Evolutionary conservation across 164 flowering plant species (phyloP).

Genomic region (Annona cherimola): DNA sequence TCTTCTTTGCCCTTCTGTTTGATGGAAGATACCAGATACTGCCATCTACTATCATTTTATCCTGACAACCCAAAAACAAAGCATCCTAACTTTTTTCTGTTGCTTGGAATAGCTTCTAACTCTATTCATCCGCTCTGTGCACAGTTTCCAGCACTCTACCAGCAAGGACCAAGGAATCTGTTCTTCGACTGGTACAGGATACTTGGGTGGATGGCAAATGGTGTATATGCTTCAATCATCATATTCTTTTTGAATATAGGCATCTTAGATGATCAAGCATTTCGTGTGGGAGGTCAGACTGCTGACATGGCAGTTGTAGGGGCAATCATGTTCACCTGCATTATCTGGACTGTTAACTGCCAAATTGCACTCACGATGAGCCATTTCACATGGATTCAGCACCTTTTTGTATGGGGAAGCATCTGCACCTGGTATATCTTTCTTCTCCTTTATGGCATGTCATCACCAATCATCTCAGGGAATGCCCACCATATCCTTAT

Average conservation of each 20-base stretch:
- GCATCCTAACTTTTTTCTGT: neutral
- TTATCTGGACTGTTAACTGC: slow-evolving; percentile 83
- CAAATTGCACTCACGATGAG: slow-evolving; percentile 93
- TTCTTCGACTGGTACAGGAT: slow-evolving; percentile 89
- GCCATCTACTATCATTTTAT: neutral
- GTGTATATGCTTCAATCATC: slow-evolving; percentile 63
- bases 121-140: neutral
- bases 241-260: slow-evolving; percentile 63
- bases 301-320: slow-evolving; percentile 83
- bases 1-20: neutral
- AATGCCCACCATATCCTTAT: slow-evolving; percentile 52
- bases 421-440: slow-evolving; percentile 75
- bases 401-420: slow-evolving; percentile 87
- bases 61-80: neutral
- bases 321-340: slow-evolving; percentile 91
- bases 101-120: neutral
- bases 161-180: slow-evolving; percentile 85
- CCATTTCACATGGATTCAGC: slow-evolving; percentile 98
- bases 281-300: slow-evolving; percentile 67
- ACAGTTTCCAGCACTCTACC: slow-evolving; percentile 93
- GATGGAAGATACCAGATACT: neutral
- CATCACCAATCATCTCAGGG: slow-evolving; percentile 35
- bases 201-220: slow-evolving; percentile 93
- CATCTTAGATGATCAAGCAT: slow-evolving; percentile 66
- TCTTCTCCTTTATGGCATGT: slow-evolving; percentile 62